Percentiles rank a stretch among this genome's conserved stretches.
Conservation (phyloP, 192 early-diverging fungal genomes). For the Mortierella hygrophila region DNA sequence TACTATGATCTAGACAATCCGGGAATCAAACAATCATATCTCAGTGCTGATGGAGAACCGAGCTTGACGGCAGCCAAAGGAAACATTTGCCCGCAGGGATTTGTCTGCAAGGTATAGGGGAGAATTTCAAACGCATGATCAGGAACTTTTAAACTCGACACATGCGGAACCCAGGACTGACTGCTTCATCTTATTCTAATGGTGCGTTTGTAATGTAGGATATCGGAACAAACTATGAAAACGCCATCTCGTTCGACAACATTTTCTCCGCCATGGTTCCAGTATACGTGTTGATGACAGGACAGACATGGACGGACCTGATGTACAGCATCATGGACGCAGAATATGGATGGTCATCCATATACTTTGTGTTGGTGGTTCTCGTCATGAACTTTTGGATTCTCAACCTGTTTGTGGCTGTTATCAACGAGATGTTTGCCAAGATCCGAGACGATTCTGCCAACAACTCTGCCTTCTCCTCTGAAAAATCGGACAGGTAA, state of each 20-base stretch:
- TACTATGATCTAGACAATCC: conserved; percentile 12
- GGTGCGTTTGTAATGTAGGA: conserved; percentile 16
- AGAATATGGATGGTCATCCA: conserved; percentile 60
- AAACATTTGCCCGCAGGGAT: conserved; percentile 61
- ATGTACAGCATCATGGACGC: conserved; percentile 74
- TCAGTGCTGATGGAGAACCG: not conserved
- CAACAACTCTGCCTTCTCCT: conserved; percentile 69
- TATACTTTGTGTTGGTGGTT: conserved; percentile 69
- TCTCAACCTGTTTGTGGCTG: conserved; percentile 74
- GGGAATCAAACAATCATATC: conserved; percentile 7
- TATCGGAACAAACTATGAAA: conserved; percentile 39
- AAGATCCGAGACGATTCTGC: conserved; percentile 71
- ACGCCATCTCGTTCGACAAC: conserved; percentile 66
- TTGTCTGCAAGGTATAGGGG: conserved; percentile 58
- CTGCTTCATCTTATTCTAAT: not conserved
- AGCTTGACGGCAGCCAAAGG: conserved; percentile 61
- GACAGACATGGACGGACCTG: conserved; percentile 73
- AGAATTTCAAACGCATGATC: not conserved
- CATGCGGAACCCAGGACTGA: not conserved
- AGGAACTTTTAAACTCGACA: too few relatives aligned
- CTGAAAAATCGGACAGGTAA: conserved; percentile 56
- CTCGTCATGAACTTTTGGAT: conserved; percentile 76
- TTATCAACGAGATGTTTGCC: conserved; percentile 75
- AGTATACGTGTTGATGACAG: conserved; percentile 67
- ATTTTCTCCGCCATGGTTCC: conserved; percentile 66